A percentile compares a stretch with the other conserved stretches of the same genome.
These are phyloP conservation scores for Amanita molliuscula DNA, from an alignment of 768 basidiomycete species.

Conservation along the genomic window DNA sequence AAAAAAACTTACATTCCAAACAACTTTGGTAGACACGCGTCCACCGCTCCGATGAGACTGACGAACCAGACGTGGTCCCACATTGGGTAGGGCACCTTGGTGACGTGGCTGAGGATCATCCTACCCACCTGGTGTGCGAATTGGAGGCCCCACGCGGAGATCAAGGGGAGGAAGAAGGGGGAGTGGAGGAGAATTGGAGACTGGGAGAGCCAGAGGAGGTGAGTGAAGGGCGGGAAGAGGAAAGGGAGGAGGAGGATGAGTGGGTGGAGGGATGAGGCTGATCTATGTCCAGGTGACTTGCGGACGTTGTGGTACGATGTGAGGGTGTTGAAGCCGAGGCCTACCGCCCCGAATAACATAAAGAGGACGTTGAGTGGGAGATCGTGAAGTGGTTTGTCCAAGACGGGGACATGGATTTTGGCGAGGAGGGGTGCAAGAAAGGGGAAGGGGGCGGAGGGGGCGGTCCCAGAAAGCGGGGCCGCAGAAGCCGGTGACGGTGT, in stretches of 20 bases:
- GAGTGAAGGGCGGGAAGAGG: slow-evolving; percentile 53
- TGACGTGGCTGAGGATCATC: slow-evolving; percentile 91
- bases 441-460: slow-evolving; percentile 46
- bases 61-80: slow-evolving; percentile 87
- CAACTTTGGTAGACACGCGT: slow-evolving; percentile 69
- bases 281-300: slow-evolving; percentile 16
- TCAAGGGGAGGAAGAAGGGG: slow-evolving; percentile 74
- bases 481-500: slow-evolving; percentile 65
- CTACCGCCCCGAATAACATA: slow-evolving; percentile 70
- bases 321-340: slow-evolving; percentile 71
- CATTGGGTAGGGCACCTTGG: slow-evolving; percentile 70
- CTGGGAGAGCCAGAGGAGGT: slow-evolving; percentile 74
- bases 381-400: slow-evolving; percentile 34
- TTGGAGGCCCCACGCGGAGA: slow-evolving; percentile 88
- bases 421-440: slow-evolving; percentile 35
- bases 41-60: slow-evolving; percentile 66
- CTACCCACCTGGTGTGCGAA: slow-evolving; percentile 85
- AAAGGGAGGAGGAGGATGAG: slow-evolving; percentile 77
- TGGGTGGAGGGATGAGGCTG: slow-evolving; percentile 33
- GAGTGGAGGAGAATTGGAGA: slow-evolving; percentile 72
- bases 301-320: slow-evolving; percentile 75
- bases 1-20: slow-evolving; percentile 65
- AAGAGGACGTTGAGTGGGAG: slow-evolving; percentile 77
- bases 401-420: slow-evolving; percentile 28
- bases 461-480: slow-evolving; percentile 80